Evolutionary conservation across 2,329 filamentous ascomycete species (phyloP).

Genomic region (Diaporthe amygdali): DNA sequence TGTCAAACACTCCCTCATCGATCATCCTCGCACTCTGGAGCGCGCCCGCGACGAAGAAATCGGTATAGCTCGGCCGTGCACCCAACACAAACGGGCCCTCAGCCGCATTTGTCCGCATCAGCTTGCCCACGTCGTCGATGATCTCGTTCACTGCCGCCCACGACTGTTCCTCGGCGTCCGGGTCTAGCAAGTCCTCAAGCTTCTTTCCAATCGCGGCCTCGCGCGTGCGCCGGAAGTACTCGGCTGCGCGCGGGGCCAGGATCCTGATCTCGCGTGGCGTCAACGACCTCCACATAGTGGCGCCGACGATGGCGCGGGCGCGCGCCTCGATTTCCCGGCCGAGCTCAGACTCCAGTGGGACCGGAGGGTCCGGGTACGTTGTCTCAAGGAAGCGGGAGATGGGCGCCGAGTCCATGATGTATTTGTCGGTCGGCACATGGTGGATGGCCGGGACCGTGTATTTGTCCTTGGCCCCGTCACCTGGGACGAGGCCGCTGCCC

Average conservation of each 20-base stretch:
- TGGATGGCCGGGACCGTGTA: slow-evolving; percentile 49
- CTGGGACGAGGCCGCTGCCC: neutral
- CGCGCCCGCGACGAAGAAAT: neutral
- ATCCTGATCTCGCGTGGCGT: slow-evolving; percentile 43
- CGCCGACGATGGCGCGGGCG: slow-evolving; percentile 29
- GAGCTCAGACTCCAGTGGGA: slow-evolving; percentile 27
- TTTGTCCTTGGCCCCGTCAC: slow-evolving; percentile 23
- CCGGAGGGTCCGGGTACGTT: slow-evolving; percentile 41
- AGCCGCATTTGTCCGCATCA: neutral
- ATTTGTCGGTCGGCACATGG: slow-evolving; percentile 42
- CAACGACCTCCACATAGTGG: slow-evolving; percentile 36
- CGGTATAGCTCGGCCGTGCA: neutral
- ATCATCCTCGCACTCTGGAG: neutral
- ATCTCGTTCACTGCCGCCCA: neutral
- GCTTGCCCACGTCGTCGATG: neutral
- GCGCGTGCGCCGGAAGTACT: slow-evolving; percentile 44
- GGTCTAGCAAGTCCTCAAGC: neutral
- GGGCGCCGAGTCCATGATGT: slow-evolving; percentile 44
- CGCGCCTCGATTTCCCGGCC: neutral
- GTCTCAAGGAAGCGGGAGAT: slow-evolving; percentile 47
- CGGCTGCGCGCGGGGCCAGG: slow-evolving; percentile 40
- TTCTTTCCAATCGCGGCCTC: slow-evolving; percentile 28
- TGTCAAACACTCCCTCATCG: neutral
- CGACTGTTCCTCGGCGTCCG: neutral
- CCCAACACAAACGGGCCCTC: neutral